Percentiles rank a stretch among this genome's conserved stretches.
Conservation (phyloP, 2,329 filamentous ascomycete species). For the Curvularia hawaiiensis region DNA sequence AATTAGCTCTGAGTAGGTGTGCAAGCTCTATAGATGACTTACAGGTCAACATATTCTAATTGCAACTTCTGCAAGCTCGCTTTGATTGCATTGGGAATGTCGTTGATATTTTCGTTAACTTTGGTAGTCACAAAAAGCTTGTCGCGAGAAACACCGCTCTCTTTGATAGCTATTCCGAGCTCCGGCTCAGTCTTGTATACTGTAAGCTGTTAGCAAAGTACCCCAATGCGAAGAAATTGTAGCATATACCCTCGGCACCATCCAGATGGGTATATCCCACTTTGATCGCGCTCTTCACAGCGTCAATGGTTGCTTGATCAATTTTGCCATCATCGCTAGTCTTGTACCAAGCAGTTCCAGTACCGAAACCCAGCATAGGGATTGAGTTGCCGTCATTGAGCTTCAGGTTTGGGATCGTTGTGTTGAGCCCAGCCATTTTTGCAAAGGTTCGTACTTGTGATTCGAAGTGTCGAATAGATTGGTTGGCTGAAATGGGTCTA, state of each 20-base stretch:
- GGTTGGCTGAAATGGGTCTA: neutral
- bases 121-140: conserved; percentile 63
- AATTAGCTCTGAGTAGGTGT: conserved; percentile 1
- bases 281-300: conserved; percentile 66
- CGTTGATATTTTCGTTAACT: conserved; percentile 56
- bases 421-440: conserved; percentile 50
- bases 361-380: conserved; percentile 73
- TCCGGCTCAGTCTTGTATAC: conserved; percentile 59
- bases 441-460: neutral
- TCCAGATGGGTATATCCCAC: conserved; percentile 76
- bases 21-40: conserved; percentile 21
- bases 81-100: conserved; percentile 62
- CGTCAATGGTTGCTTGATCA: conserved; percentile 63
- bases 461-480: neutral
- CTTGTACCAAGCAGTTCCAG: conserved; percentile 72
- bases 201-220: conserved; percentile 16
- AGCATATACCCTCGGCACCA: conserved; percentile 67
- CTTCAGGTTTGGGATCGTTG: conserved; percentile 65
- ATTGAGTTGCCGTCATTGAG: conserved; percentile 77
- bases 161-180: conserved; percentile 55
- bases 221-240: no score
- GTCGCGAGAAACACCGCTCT: conserved; percentile 51
- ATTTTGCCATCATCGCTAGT: conserved; percentile 55
- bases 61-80: conserved; percentile 64
- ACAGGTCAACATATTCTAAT: conserved; percentile 67